Evolutionary conservation across 345 rosid genomes (phyloP).

Genomic region (Populus pruinosa): DNA sequence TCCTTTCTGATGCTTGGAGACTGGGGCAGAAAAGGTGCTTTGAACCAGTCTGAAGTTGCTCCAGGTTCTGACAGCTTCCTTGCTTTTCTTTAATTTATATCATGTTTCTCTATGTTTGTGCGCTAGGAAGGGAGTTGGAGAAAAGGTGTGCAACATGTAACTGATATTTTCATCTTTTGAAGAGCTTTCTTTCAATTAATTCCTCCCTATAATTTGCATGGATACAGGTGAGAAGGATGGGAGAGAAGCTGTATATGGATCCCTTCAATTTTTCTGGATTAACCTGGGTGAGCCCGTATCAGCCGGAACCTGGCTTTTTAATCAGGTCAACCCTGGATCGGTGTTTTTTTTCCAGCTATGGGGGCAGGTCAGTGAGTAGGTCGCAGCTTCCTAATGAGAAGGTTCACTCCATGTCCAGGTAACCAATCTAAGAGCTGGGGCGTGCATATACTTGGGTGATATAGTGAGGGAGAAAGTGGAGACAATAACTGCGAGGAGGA

Average conservation of each 20-base stretch:
- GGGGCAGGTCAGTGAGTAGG: too few species aligned
- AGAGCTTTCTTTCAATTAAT: neutral
- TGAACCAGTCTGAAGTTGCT: conserved; percentile 66
- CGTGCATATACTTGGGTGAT: too few species aligned
- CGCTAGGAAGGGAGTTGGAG: too few species aligned
- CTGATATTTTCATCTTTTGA: neutral
- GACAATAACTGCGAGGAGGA: too few species aligned
- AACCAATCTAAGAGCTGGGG: too few species aligned
- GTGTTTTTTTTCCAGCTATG: too few species aligned
- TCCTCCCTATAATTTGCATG: neutral
- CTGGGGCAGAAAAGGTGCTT: conserved; percentile 66
- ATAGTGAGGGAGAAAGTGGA: too few species aligned
- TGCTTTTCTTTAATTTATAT: neutral
- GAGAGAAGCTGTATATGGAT: conserved; percentile 52
- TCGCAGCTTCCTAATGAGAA: too few species aligned
- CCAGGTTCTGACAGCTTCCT: conserved; percentile 30
- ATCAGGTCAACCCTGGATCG: too few species aligned
- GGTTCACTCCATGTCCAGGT: too few species aligned
- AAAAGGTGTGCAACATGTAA: neutral
- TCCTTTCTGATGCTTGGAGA: conserved; percentile 67
- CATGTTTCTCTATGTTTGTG: neutral
- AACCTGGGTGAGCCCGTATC: fast-evolving
- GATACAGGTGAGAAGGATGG: conserved; percentile 67
- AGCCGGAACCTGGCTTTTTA: fast-evolving
- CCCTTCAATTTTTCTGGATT: neutral